These are phyloP conservation scores for Asterella californica DNA, from an alignment of 225 moss, liverwort and hornwort species.

Conservation along the genomic window DNA sequence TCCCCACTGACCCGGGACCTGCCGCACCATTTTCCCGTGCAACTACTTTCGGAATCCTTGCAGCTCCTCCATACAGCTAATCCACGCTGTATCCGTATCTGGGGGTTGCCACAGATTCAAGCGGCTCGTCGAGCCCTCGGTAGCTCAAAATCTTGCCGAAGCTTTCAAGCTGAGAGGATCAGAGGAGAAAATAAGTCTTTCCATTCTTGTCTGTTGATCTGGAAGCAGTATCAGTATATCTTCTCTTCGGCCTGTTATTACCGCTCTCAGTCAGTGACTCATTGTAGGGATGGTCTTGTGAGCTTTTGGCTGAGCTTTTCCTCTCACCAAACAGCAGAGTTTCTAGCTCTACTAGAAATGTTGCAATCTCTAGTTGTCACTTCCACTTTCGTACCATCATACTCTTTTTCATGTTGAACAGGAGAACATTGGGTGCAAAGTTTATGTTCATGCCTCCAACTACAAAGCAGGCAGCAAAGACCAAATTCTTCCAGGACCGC, in stretches of 20 bases:
- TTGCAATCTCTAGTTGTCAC: not conserved
- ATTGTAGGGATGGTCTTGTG: not conserved
- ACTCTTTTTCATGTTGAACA: constrained; percentile 4
- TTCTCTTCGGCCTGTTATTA: too few species aligned
- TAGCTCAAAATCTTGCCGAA: constrained; percentile 54
- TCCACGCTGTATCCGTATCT: constrained; percentile 52
- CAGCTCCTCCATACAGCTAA: constrained; percentile 44
- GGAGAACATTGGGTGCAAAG: constrained; percentile 36
- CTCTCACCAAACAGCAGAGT: not conserved
- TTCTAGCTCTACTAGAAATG: not conserved
- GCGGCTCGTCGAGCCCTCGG: constrained; percentile 28
- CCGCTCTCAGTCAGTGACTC: not conserved
- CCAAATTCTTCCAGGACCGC: constrained; percentile 32
- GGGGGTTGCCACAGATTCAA: constrained; percentile 9
- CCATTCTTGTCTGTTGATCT: constrained; percentile 44
- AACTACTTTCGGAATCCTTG: constrained; percentile 57
- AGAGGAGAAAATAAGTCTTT: constrained; percentile 70
- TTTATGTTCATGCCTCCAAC: constrained; percentile 63
- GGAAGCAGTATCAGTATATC: constrained; percentile 1
- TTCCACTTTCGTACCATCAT: not conserved
- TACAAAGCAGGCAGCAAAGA: constrained; percentile 32
- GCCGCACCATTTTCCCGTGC: constrained; percentile 55
- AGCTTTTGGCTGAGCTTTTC: not conserved
- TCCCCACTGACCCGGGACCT: constrained; percentile 33
- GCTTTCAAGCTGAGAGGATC: constrained; percentile 48